phyloP scores from a whole-genome alignment of 768 basidiomycete genomes.

The Sistotremastrum suecicum region DNA sequence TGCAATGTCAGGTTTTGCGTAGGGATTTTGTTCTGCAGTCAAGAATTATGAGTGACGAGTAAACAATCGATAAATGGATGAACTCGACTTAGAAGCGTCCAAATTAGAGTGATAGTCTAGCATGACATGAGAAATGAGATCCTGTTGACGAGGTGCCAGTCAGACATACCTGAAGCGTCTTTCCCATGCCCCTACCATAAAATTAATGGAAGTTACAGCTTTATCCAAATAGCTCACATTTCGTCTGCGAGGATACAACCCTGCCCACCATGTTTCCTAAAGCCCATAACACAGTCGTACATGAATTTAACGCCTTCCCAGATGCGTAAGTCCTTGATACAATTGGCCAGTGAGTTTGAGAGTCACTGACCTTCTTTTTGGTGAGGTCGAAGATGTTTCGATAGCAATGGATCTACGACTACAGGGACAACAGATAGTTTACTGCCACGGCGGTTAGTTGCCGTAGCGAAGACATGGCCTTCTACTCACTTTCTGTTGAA shows the following conservation, averaged over 20 bases:
- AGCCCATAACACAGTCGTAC: slow-evolving; percentile 93
- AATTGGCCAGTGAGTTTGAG: not conserved
- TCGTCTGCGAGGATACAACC: slow-evolving; percentile 97
- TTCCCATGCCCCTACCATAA: slow-evolving; percentile 79
- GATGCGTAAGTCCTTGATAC: not conserved
- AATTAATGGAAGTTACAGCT: slow-evolving; percentile 6
- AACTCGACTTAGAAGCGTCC: slow-evolving; percentile 77
- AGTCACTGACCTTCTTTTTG: slow-evolving; percentile 62
- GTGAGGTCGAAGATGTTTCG: slow-evolving; percentile 67
- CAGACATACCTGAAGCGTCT: slow-evolving; percentile 60
- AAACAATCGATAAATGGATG: not conserved
- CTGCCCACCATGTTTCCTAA: slow-evolving; percentile 79
- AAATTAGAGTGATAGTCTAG: slow-evolving; percentile 82
- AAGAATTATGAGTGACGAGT: not conserved
- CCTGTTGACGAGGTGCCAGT: not conserved
- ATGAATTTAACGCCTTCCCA: slow-evolving; percentile 64
- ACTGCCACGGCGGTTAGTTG: slow-evolving; percentile 22
- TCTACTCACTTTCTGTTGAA: slow-evolving; percentile 53
- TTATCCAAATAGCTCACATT: slow-evolving; percentile 36
- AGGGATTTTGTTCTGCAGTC: slow-evolving; percentile 71
- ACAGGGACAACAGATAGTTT: slow-evolving; percentile 57
- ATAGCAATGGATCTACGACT: slow-evolving; percentile 80
- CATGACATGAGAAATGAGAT: slow-evolving; percentile 2
- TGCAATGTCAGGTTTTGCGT: slow-evolving; percentile 36
- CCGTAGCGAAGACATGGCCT: not conserved